Evolutionary conservation across 2,329 filamentous ascomycete species (phyloP), one percentile per base, ranked within the genome.

Genomic region (Aspergillus proliferans): DNA sequence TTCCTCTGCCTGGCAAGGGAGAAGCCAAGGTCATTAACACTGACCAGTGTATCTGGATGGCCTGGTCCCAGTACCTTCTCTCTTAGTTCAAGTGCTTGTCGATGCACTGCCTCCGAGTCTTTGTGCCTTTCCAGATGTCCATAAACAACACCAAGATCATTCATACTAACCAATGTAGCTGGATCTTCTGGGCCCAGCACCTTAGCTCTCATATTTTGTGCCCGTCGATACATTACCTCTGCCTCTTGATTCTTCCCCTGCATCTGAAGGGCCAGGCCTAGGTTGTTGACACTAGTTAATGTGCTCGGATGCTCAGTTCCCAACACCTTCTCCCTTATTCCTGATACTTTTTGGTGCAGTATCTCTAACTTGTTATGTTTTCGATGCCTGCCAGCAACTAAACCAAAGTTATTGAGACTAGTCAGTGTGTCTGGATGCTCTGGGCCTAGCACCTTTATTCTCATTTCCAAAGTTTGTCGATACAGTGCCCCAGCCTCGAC

Each of bases 21-120:
- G 8, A 5, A 4, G 7, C 8, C 19, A 7, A 50, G 48, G 18
- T 39, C 3, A 7, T 12, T 39, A 19, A 47, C 19, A 30, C 48
- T 47, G 9, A 9, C 21, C 2, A 50, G 44, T 24, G 48, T 50
- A 15, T 47, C 21, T 33, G 39, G 39, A 47, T 50, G 48, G 12
- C 39, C 18, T 3, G 28, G 21, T 6, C 48, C 48, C 36, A 50
- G 44, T 4, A 26, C 39, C 48, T 42, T 46, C 12, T 44, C 28
- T 36, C 4, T 6, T 1, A 14, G 30, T 46, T 44, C 14, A 30
- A 50, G 28, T 21, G 39, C 48, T 42, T 15, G 24, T 40, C 18
- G 48, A 44, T 46, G 39, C 19, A 52, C 47, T 38, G 33, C 46
- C 9, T 47, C 49, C 1, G 49, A 45, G 15, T 49, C 52, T 28